Evolutionary conservation across 176 grass and related monocot species (phyloP).

Genomic region (Metroxylon sagu): DNA sequence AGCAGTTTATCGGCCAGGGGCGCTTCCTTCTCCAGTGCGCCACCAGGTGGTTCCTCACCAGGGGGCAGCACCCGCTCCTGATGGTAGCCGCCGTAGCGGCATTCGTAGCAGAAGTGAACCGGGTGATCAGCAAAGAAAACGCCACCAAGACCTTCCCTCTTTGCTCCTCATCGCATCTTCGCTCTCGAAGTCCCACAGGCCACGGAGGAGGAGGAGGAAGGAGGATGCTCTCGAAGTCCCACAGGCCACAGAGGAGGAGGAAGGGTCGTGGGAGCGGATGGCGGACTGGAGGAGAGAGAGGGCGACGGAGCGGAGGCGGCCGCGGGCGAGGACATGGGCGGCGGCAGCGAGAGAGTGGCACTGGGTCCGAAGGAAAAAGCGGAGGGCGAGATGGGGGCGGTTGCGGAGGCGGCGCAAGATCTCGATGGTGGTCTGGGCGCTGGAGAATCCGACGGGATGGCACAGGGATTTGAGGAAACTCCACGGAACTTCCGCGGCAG

Average conservation of each 20-base stretch:
- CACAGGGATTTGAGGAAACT: constrained; percentile 1
- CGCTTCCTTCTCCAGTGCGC: constrained; percentile 57
- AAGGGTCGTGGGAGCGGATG: constrained; percentile 5
- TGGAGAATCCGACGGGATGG: not conserved
- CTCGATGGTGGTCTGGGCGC: not conserved
- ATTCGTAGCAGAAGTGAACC: constrained; percentile 39
- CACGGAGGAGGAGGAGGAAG: too few relatives aligned
- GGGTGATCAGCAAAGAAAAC: not conserved
- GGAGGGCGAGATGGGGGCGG: constrained; percentile 8
- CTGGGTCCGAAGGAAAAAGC: constrained; percentile 2
- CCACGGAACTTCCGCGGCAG: not conserved
- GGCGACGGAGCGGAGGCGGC: not conserved
- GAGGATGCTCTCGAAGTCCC: too few relatives aligned
- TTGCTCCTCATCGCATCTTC: too few relatives aligned
- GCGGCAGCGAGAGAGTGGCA: not conserved
- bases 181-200: too few relatives aligned
- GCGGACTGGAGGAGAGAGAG: constrained; percentile 6
- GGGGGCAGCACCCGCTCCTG: constrained; percentile 44
- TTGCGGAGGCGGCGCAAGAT: constrained; percentile 6
- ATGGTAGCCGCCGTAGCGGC: constrained; percentile 37
- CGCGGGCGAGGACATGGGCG: constrained; percentile 10
- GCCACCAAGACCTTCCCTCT: too few relatives aligned
- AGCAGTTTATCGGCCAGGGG: constrained; percentile 39
- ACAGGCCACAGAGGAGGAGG: not conserved
- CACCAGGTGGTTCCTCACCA: constrained; percentile 70